Evolutionary conservation across 306 rosid species (phyloP).

Genomic region (Cotoneaster glaucophyllus): DNA sequence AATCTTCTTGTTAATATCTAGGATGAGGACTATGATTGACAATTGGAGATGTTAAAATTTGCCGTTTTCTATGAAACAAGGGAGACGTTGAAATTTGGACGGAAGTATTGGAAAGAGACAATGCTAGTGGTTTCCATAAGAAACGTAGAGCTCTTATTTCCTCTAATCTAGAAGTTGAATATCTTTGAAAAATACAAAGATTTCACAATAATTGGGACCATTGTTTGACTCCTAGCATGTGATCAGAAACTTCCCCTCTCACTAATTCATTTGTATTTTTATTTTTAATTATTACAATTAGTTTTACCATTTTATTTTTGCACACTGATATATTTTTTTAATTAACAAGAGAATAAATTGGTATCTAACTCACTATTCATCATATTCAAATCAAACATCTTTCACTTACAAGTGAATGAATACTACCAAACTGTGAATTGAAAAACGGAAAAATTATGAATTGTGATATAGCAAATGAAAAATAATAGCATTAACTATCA

Average conservation of each 20-base stretch:
- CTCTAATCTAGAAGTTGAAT: neutral
- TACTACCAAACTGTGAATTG: neutral
- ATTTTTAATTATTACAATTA: too few species aligned
- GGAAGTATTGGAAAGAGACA: neutral
- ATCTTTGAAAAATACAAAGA: neutral
- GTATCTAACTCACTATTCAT: neutral
- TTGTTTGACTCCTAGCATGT: neutral
- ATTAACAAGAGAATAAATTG: neutral
- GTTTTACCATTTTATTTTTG: neutral
- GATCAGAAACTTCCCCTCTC: neutral
- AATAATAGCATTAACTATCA: neutral
- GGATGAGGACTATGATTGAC: neutral
- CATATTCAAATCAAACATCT: too few species aligned
- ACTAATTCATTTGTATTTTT: neutral
- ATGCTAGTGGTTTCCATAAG: neutral
- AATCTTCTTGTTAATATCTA: neutral
- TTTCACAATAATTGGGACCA: neutral
- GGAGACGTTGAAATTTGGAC: neutral
- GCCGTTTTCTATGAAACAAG: neutral
- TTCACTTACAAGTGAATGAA: too few species aligned
- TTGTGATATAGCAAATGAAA: too few species aligned
- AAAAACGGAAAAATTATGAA: too few species aligned
- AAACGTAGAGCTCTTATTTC: neutral
- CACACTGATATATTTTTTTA: too few species aligned
- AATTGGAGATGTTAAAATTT: neutral